These are phyloP conservation scores for Verticillium nubilum DNA, from an alignment of 2,329 filamentous ascomycete genomes.

Conservation along the genomic window DNA sequence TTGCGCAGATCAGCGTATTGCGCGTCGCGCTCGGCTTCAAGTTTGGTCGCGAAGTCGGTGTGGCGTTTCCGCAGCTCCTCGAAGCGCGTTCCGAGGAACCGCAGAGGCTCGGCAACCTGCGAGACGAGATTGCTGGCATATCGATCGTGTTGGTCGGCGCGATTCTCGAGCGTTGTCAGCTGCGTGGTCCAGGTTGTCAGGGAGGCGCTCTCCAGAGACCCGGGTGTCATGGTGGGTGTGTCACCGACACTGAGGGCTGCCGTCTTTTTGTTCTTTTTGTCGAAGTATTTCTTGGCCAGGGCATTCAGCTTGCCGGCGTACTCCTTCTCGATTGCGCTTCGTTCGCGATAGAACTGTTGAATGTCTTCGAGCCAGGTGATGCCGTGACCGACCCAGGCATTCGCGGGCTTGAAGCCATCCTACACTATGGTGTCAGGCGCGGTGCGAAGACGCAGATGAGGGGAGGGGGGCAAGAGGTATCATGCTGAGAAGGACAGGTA, in stretches of 20 bases:
- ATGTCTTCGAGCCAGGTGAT: slow-evolving; percentile 96
- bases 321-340: slow-evolving; percentile 92
- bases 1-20: slow-evolving; percentile 85
- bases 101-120: slow-evolving; percentile 82
- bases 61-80: slow-evolving; percentile 93
- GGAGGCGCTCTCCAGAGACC: slow-evolving; percentile 92
- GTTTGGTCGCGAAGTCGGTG: slow-evolving; percentile 77
- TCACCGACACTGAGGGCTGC: slow-evolving; percentile 89
- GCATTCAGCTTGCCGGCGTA: slow-evolving; percentile 84
- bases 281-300: slow-evolving; percentile 92
- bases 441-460: neutral
- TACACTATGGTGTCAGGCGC: slow-evolving; percentile 28
- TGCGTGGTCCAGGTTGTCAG: slow-evolving; percentile 97
- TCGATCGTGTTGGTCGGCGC: slow-evolving; percentile 83
- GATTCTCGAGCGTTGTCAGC: slow-evolving; percentile 79
- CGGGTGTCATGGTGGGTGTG: slow-evolving; percentile 85
- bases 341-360: slow-evolving; percentile 94
- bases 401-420: slow-evolving; percentile 96
- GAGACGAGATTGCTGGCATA: slow-evolving; percentile 73
- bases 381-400: slow-evolving; percentile 82
- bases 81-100: slow-evolving; percentile 66
- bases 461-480: neutral
- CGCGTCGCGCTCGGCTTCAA: slow-evolving; percentile 82
- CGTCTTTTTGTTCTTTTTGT: slow-evolving; percentile 90
- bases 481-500: neutral